Evolutionary conservation across 257 asterid species (phyloP), one percentile per base, ranked within the genome.

Genomic region (Fraxinus americana): DNA sequence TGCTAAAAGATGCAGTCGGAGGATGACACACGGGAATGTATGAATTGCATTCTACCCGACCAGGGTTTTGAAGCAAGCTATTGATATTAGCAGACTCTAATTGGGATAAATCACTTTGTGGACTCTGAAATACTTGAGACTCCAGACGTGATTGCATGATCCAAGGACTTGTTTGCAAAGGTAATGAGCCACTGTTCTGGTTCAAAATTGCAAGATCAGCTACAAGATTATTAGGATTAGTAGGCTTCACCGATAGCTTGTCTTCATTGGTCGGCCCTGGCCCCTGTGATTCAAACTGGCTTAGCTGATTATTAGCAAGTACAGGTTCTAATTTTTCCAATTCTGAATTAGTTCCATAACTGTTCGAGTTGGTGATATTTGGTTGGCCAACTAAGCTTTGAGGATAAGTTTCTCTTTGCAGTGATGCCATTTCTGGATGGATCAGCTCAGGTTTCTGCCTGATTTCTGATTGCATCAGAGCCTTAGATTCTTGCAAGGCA

Each of bases 1-100:
- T 78, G 70, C 87, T 82, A 45, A 77, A 75, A 43, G 79, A 70
- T 59, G 88, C 96, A 5, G 85, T 38, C 67, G 78, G 77, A 75
- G 93, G 78, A 5, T 86, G 86, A 36, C 77, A 73, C n/a, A 78
- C 69, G n/a, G 89, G 81, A 5, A 84, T 81, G 78, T 82, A 86
- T 0, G 86, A 36, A 73, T 81, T 82, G 85, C 94, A 91, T 36
- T 91, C 96, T 21, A 79, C 81, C 76, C 79, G 90, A 75, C 83
- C 89, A 5, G 90, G 78, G 74, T 80, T 90, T 10, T 79, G 90
- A 78, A 91, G 85, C 30, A 90, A 63, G 66, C 87, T 74, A 81
- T 79, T 84, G 61, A 74, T 73, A 74, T 59, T 78, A 48, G 80
- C 74, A 79, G 90, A 76, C 73, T 88, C 91, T 13, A 83, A 68